A percentile compares a stretch with the other conserved stretches of the same genome.
phyloP scores from a whole-genome alignment of 2,329 filamentous ascomycete genomes.

The Cladosporium halotolerans region DNA sequence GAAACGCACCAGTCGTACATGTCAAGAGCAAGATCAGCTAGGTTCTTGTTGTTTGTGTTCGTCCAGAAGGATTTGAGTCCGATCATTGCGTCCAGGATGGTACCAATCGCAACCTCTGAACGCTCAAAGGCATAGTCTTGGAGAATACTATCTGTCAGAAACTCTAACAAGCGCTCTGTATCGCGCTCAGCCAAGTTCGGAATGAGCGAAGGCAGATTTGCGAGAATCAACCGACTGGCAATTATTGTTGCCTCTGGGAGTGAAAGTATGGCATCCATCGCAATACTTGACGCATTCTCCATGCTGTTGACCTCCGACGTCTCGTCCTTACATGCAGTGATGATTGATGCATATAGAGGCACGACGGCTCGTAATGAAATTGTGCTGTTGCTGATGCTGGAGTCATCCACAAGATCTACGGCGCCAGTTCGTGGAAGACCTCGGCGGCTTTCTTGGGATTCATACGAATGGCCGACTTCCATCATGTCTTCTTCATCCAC shows the following conservation, averaged over 20 bases:
- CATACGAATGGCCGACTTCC: conserved; percentile 62
- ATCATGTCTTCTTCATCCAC: conserved; percentile 41
- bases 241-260: conserved; percentile 20
- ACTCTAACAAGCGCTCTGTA: conserved; percentile 40
- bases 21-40: conserved; percentile 64
- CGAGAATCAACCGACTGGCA: conserved; percentile 20
- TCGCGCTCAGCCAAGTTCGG: conserved; percentile 27
- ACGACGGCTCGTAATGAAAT: conserved; percentile 16
- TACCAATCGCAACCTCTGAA: conserved; percentile 65
- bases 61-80: conserved; percentile 60
- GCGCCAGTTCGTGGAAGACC: conserved; percentile 31
- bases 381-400: conserved; percentile 20
- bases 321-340: neutral
- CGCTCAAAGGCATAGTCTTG: conserved; percentile 57
- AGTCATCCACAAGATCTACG: conserved; percentile 43
- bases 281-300: conserved; percentile 9
- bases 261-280: conserved; percentile 22
- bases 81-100: conserved; percentile 62
- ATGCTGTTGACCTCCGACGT: neutral
- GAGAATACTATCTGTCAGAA: conserved; percentile 44
- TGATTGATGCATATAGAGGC: conserved; percentile 20
- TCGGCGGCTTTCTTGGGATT: conserved; percentile 50
- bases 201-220: conserved; percentile 18
- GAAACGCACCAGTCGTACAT: conserved; percentile 74
- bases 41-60: conserved; percentile 47